These are phyloP conservation scores for Dacryopinax spathularia DNA, from an alignment of 768 basidiomycete genomes.

Conservation along the genomic window DNA sequence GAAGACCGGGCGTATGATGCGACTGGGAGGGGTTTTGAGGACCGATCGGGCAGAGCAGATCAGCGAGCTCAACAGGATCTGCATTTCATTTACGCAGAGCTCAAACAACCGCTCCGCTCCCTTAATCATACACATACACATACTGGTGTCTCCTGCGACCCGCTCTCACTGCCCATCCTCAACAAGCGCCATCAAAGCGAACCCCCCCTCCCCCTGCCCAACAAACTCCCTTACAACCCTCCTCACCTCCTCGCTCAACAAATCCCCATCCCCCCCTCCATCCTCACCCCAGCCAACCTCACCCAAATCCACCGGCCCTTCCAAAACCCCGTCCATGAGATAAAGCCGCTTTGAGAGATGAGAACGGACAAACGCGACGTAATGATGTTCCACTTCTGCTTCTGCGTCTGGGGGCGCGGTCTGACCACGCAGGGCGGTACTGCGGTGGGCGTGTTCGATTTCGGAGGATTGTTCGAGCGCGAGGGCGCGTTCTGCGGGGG, in stretches of 20 bases:
- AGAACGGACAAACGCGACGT: conserved; percentile 5
- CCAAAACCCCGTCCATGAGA: conserved; percentile 6
- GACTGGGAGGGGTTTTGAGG: too few species aligned
- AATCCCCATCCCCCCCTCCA: not conserved
- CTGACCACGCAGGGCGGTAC: conserved; percentile 5
- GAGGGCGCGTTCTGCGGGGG: conserved; percentile 3
- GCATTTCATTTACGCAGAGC: too few species aligned
- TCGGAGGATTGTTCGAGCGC: conserved; percentile 4
- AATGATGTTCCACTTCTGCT: conserved; percentile 8
- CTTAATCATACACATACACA: too few species aligned
- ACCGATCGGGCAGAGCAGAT: too few species aligned
- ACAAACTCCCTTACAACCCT: conserved; percentile 4
- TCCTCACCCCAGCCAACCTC: not conserved
- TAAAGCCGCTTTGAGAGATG: conserved; percentile 4
- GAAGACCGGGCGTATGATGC: too few species aligned
- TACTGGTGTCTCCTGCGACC: too few species aligned
- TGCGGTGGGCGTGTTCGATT: conserved; percentile 3
- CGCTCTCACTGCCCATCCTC: not conserved
- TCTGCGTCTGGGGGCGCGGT: conserved; percentile 5
- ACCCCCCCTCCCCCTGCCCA: conserved; percentile 1
- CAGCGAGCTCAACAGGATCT: too few species aligned
- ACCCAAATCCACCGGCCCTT: conserved; percentile 5
- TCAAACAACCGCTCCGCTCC: too few species aligned
- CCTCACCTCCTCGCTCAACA: not conserved
- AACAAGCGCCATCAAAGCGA: conserved; percentile 9